Conservation (phyloP, 352 stramenopile genomes). For the Phytophthora idaei region DNA sequence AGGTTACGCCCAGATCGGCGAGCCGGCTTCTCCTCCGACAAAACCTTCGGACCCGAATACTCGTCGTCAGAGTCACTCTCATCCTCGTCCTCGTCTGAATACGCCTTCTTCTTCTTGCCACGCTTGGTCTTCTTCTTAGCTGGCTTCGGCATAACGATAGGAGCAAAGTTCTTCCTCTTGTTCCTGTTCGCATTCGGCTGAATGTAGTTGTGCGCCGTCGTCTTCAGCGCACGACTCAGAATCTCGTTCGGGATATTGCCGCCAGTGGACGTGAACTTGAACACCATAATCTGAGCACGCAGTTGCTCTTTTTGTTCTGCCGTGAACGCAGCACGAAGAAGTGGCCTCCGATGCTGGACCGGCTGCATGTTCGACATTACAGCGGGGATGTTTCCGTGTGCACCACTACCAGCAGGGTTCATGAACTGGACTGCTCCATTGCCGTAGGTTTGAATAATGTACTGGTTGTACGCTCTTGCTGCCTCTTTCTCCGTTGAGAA, state of each 20-base stretch:
- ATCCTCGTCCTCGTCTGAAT: constrained; percentile 82
- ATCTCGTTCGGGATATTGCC: constrained; percentile 81
- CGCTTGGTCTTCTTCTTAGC: constrained; percentile 74
- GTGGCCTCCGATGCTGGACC: constrained; percentile 50
- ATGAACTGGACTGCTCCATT: constrained; percentile 83
- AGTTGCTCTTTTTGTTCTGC: constrained; percentile 89
- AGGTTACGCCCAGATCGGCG: constrained; percentile 82
- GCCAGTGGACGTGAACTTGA: constrained; percentile 88
- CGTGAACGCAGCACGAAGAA: constrained; percentile 69
- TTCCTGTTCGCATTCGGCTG: constrained; percentile 65
- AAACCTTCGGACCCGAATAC: constrained; percentile 37
- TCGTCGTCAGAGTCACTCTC: constrained; percentile 72
- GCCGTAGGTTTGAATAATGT: constrained; percentile 87
- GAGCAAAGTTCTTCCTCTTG: constrained; percentile 79
- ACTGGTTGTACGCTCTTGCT: constrained; percentile 85
- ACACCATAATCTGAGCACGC: constrained; percentile 91
- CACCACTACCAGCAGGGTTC: constrained; percentile 69
- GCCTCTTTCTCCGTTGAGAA: constrained; percentile 78
- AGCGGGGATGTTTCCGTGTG: constrained; percentile 48
- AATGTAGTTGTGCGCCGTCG: constrained; percentile 60
- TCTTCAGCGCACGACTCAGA: constrained; percentile 70
- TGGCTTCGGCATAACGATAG: constrained; percentile 59
- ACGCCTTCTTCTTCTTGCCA: constrained; percentile 62
- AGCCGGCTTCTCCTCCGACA: constrained; percentile 62
- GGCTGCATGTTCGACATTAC: constrained; percentile 63